phyloP scores from a whole-genome alignment of 352 stramenopile species.

The Phytophthora podocarpi region DNA sequence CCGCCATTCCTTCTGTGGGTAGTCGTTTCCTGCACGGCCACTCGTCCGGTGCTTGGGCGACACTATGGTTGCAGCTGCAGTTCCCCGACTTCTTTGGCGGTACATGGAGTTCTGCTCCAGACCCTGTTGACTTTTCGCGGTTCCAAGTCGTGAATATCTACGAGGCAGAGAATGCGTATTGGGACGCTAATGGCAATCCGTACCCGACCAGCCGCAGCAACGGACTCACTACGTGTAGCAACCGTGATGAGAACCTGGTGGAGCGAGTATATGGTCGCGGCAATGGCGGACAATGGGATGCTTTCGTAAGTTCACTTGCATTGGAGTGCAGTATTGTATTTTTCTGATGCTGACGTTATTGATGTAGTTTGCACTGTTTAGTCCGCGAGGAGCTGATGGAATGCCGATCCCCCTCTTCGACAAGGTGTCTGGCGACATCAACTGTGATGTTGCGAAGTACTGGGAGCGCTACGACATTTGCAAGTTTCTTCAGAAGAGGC shows the following conservation, averaged over 20 bases:
- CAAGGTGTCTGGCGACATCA: slow-evolving; percentile 75
- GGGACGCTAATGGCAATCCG: slow-evolving; percentile 57
- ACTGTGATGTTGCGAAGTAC: slow-evolving; percentile 55
- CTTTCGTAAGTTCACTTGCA: slow-evolving; percentile 58
- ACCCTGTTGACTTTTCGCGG: slow-evolving; percentile 70
- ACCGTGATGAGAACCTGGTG: slow-evolving; percentile 76
- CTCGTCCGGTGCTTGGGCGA: slow-evolving; percentile 74
- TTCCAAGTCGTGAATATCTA: slow-evolving; percentile 83
- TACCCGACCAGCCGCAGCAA: slow-evolving; percentile 66
- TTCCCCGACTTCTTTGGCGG: slow-evolving; percentile 77
- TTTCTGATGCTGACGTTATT: slow-evolving; percentile 8
- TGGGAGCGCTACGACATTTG: slow-evolving; percentile 75
- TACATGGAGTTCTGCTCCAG: slow-evolving; percentile 73
- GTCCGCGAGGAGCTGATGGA: slow-evolving; percentile 51
- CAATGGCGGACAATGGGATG: slow-evolving; percentile 82
- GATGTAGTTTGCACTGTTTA: slow-evolving; percentile 65
- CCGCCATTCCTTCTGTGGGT: slow-evolving; percentile 29
- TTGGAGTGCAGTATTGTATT: not conserved
- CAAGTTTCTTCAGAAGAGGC: slow-evolving; percentile 48
- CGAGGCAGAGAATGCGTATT: slow-evolving; percentile 72
- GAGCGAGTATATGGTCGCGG: slow-evolving; percentile 65
- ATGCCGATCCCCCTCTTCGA: slow-evolving; percentile 73
- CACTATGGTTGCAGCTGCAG: slow-evolving; percentile 77
- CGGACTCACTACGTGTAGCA: slow-evolving; percentile 55
- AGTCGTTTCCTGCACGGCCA: slow-evolving; percentile 75